Percentiles rank a stretch among this genome's conserved stretches.
These are phyloP conservation scores for Asterionellopsis glacialis DNA, from an alignment of 108 stramenopile genomes.

Conservation along the genomic window DNA sequence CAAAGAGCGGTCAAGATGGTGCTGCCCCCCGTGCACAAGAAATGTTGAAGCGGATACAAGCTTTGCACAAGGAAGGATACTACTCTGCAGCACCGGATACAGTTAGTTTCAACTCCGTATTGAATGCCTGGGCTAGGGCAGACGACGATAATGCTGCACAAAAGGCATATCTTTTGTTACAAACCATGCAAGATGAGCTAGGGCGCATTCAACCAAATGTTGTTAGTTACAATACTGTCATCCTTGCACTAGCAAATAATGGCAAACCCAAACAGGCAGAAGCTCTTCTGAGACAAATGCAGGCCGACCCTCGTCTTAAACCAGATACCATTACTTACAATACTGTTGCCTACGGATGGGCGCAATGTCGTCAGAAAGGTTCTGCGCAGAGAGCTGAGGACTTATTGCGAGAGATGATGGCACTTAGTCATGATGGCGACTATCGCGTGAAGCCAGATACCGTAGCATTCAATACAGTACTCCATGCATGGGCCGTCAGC, in stretches of 20 bases:
- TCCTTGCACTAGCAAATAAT: conserved; percentile 36
- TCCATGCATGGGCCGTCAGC: conserved; percentile 47
- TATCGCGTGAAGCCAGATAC: conserved; percentile 33
- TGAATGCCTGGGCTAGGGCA: conserved; percentile 62
- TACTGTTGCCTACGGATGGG: conserved; percentile 47
- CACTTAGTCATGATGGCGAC: not conserved
- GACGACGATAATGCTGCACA: conserved; percentile 17
- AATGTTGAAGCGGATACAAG: conserved; percentile 56
- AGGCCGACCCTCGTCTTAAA: conserved; percentile 8
- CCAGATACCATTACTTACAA: conserved; percentile 70
- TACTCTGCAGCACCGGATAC: conserved; percentile 43
- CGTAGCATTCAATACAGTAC: conserved; percentile 45
- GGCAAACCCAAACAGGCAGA: conserved; percentile 18
- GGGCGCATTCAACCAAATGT: conserved; percentile 22
- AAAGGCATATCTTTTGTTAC: conserved; percentile 8
- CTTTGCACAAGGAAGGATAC: conserved; percentile 63
- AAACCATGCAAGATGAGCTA: conserved; percentile 2
- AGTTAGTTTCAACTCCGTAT: conserved; percentile 58
- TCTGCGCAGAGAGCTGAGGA: conserved; percentile 9
- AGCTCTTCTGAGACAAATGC: conserved; percentile 31
- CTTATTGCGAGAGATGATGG: conserved; percentile 48
- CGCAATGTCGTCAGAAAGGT: conserved; percentile 11
- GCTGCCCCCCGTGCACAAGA: conserved; percentile 59
- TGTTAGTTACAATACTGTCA: conserved; percentile 50
- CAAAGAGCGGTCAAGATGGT: conserved; percentile 39